Conservation (phyloP, 495 filamentous ascomycete species). For the Xylaria intraflava region DNA sequence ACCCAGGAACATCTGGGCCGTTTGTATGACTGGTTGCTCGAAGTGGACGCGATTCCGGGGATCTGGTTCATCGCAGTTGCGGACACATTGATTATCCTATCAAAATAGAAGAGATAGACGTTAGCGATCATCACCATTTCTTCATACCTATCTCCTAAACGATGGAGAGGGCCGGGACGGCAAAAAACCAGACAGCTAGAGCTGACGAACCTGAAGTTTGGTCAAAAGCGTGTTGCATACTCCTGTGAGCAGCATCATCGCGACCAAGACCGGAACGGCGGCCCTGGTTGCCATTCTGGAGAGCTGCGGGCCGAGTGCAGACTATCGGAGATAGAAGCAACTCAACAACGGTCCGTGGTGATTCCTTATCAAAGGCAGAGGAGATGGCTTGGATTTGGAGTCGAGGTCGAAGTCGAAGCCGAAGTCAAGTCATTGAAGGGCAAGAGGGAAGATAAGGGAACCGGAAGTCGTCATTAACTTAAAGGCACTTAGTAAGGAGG, state of each 20-base stretch:
- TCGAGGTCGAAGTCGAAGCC: too few relatives aligned
- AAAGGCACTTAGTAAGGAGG: too few relatives aligned
- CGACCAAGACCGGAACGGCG: slow-evolving; percentile 73
- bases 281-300: slow-evolving; percentile 44
- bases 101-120: neutral
- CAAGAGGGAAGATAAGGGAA: too few relatives aligned
- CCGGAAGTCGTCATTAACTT: too few relatives aligned
- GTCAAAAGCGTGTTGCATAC: slow-evolving; percentile 96
- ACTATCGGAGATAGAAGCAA: neutral
- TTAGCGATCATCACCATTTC: neutral
- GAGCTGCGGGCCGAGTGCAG: neutral
- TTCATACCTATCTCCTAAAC: neutral
- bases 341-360: too few relatives aligned
- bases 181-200: neutral
- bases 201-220: slow-evolving; percentile 72
- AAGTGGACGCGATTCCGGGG: slow-evolving; percentile 63
- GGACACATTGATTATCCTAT: slow-evolving; percentile 93
- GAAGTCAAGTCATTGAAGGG: too few relatives aligned
- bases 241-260: slow-evolving; percentile 83
- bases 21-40: slow-evolving; percentile 95
- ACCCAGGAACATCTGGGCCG: slow-evolving; percentile 88
- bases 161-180: neutral
- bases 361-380: too few relatives aligned
- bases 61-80: slow-evolving; percentile 73
- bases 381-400: too few relatives aligned